Base-by-base conservation (phyloP, 768 basidiomycete species). In the Lentinula sp. region DNA sequence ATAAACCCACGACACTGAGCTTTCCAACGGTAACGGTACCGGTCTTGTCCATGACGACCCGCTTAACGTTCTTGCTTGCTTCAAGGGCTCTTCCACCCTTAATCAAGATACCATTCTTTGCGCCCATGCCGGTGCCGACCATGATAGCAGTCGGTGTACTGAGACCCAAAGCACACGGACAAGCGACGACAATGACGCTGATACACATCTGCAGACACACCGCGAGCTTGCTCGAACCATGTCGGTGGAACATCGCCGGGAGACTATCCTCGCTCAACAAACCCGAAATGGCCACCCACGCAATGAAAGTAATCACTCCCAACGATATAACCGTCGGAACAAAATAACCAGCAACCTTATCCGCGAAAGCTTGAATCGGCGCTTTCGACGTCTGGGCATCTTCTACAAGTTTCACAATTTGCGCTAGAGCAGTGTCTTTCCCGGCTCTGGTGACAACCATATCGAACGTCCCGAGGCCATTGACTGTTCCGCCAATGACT, bases 91-190 rank as follows among this genome's bases (percentile, higher is more conserved):
- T 81, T 1, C 95, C 97, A 20, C 97, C 95, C 71, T 99, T 99
- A 84, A 99, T 98, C 50, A 99, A 76, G 62, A 99, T 98, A 0
- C 97, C 96, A 67, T 98, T 96, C 77, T 90, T 84, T 8, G 97
- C 97, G 1, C 97, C 97, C 60, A 98, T 86, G 0, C 97, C 97
- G 0, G 96, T 98, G 16, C 97, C 97, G 36, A 98, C 97, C 97
- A 98, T 98, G 74, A 98, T 94, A 2, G 96, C 97, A 0, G 97
- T 98, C 0, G 97, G 97, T 0, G 96, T 98, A 59, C 92, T 93
- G 61, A 98, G 81, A 4, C 96, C 97, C 37, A 99, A 82, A 0
- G 97, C 96, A 71, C 97, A 99, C 0, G 97, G 97, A 72, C 97
- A 99, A 20, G 97, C 96, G 56, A 99, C 95, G 53, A 99, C 97